Conservation (phyloP, 371 early-diverging fungal genomes). For the Zopfochytrium polystomum region DNA sequence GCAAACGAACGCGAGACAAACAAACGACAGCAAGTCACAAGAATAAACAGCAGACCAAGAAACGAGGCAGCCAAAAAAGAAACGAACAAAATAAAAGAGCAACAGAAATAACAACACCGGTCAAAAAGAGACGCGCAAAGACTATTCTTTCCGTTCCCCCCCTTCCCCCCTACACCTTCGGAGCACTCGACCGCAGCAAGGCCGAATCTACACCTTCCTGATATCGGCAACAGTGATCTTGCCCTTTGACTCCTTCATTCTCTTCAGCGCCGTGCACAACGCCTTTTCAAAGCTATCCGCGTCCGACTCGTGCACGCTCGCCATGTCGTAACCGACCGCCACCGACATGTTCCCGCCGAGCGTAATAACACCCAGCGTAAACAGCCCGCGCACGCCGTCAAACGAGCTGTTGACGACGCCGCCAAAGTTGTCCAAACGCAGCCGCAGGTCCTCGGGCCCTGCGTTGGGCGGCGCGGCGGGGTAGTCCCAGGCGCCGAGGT, state of each 20-base stretch:
- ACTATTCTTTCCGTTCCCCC: too few species aligned
- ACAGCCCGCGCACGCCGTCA: constrained; percentile 43
- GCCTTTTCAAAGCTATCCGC: constrained; percentile 35
- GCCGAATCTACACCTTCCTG: too few species aligned
- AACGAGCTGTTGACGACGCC: constrained; percentile 43
- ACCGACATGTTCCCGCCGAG: constrained; percentile 36
- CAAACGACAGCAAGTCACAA: too few species aligned
- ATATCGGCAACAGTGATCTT: constrained; percentile 18
- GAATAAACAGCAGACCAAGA: too few species aligned
- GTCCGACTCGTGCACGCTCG: constrained; percentile 33
- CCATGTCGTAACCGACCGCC: constrained; percentile 31
- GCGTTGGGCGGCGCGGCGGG: constrained; percentile 32
- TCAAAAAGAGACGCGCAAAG: too few species aligned
- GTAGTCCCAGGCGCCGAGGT: constrained; percentile 46
- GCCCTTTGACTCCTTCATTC: constrained; percentile 14
- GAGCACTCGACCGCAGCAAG: too few species aligned
- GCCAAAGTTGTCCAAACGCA: constrained; percentile 31
- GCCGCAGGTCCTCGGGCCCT: constrained; percentile 12
- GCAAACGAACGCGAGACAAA: too few species aligned
- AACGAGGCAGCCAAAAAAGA: too few species aligned
- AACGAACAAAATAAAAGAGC: too few species aligned
- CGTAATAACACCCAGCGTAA: constrained; percentile 43
- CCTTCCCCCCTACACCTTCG: too few species aligned
- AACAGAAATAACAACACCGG: too few species aligned
- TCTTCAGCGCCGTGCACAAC: constrained; percentile 22